These are phyloP conservation scores for Rhodomyrtus tomentosa DNA, from an alignment of 345 rosid species.

Conservation along the genomic window DNA sequence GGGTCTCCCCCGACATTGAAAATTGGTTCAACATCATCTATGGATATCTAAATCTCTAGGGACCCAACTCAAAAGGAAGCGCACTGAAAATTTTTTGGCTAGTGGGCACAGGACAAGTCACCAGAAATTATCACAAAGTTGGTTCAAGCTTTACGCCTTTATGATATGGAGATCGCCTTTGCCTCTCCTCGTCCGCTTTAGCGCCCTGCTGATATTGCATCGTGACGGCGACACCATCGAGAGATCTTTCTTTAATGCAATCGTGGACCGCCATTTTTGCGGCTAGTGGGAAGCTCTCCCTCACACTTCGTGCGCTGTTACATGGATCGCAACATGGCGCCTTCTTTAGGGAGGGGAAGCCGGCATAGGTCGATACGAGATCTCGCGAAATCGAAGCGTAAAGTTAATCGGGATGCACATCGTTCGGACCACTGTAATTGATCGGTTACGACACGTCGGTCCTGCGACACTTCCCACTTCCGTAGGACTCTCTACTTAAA, in stretches of 20 bases:
- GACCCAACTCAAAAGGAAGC: neutral
- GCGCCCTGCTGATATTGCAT: neutral
- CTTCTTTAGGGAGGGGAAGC: neutral
- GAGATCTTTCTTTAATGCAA: neutral
- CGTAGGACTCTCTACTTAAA: neutral
- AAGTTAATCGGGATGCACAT: neutral
- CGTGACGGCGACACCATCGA: neutral
- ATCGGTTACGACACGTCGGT: neutral
- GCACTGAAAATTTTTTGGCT: neutral
- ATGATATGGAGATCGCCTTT: neutral
- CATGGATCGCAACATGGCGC: neutral
- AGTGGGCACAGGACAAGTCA: neutral
- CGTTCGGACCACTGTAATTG: neutral
- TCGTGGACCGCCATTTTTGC: neutral
- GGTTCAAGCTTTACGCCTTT: neutral
- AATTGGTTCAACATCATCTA: neutral
- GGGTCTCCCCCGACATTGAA: neutral
- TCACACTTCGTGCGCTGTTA: neutral
- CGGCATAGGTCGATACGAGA: neutral
- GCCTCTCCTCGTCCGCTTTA: neutral
- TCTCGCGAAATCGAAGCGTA: neutral
- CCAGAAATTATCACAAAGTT: neutral
- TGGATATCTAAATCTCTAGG: neutral
- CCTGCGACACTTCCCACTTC: neutral
- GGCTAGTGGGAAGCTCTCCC: neutral